phyloP scores from a whole-genome alignment of 169 alveolate species.

The Plasmodium coatneyi region DNA sequence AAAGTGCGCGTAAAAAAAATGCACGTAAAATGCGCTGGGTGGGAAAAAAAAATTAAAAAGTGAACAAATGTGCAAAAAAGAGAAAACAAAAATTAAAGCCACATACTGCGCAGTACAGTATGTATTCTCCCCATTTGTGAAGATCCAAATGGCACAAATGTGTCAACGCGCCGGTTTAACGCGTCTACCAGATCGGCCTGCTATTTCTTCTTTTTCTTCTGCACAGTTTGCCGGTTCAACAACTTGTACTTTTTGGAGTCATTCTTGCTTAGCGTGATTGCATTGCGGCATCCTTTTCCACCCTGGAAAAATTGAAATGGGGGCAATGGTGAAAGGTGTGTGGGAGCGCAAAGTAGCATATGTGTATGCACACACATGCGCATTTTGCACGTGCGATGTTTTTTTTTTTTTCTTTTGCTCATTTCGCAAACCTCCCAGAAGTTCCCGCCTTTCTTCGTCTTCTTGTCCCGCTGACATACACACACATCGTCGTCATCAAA shows the following conservation, averaged over 20 bases:
- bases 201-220: slow-evolving; percentile 51
- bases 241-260: slow-evolving; percentile 78
- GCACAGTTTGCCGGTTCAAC: slow-evolving; percentile 74
- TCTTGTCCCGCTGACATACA: slow-evolving; percentile 66
- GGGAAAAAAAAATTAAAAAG: not conserved
- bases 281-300: slow-evolving; percentile 82
- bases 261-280: slow-evolving; percentile 77
- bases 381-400: not conserved
- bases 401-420: not conserved
- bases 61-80: not conserved
- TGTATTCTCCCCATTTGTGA: not conserved
- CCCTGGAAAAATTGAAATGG: slow-evolving; percentile 62
- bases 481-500: slow-evolving; percentile 76
- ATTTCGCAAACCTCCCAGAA: slow-evolving; percentile 77
- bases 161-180: not conserved
- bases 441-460: slow-evolving; percentile 72
- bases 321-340: not conserved
- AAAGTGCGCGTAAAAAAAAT: not conserved
- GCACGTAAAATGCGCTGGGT: not conserved
- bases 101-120: not conserved
- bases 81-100: not conserved
- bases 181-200: not conserved
- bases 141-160: not conserved
- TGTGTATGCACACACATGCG: not conserved
- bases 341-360: not conserved